Evolutionary conservation across 805 yeast genomes (phyloP), one percentile per base, ranked within the genome.

Genomic region (Hanseniaspora guilliermondii): DNA sequence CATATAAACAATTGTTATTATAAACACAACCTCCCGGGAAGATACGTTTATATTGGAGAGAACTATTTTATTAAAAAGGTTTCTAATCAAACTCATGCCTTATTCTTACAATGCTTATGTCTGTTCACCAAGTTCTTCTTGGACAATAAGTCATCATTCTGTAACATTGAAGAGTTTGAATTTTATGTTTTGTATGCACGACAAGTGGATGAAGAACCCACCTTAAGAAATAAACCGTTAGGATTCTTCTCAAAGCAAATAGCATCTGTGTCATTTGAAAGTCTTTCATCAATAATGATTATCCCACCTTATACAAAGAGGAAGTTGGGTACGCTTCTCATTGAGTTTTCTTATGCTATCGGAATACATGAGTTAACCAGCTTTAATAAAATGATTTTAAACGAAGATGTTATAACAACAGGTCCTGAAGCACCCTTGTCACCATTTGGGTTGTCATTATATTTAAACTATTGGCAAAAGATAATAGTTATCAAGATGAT

Each of bases 351-450:
- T 38, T 93, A 91, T 63, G 80, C 75, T 32, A 65, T 89, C 21
- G 87, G 96, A 0, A 44, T 27, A 19, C 45, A 44, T 36, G 49
- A 52, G 35, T 14, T 52, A 11, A 40, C 21, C 16, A 36, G 30
- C 32, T 50, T 27, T 21, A n/a, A 25, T 33, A 33, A 35, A 24
- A 33, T 24, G 32, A 42, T 38, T 40, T 45, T 32, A 25, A 70
- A 78, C 39, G 75, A 74, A 16, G 85, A 85, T 42, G 79, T 78
- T 32, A 60, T 71, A 21, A 67, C 77, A 1, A 87, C 96, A 57
- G 95, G 97, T 0, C 98, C 98, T 0, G 98, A 93, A 64, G 76
- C 80, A 59, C 98, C 98, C 0, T 69, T 93, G 9, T 85, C 95
- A 6, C 82, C 83, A 0, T 85, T 81, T 66, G 98, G 98, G 0